Evolutionary conservation across 768 basidiomycete genomes (phyloP).

Genomic region (Tephrocybe sp.): DNA sequence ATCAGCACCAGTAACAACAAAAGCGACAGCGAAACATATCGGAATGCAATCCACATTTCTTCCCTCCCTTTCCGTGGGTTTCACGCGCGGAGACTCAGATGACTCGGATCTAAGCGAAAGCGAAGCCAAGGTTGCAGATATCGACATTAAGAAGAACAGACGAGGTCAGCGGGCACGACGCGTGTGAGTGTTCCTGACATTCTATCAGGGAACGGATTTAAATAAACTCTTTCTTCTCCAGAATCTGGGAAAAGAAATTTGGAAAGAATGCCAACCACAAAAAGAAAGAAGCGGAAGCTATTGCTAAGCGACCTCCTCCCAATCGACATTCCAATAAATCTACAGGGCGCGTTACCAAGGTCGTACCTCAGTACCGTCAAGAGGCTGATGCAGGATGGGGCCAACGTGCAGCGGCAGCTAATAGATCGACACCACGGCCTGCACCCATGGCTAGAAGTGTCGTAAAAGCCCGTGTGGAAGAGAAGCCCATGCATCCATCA

Average conservation of each 20-base stretch:
- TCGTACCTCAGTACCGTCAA: conserved; percentile 19
- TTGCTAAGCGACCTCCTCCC: neutral
- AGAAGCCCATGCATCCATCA: conserved; percentile 77
- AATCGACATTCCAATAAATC: neutral
- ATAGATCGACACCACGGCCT: neutral
- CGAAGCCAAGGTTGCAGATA: conserved; percentile 54
- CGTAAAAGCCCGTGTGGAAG: conserved; percentile 21
- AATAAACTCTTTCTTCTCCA: conserved; percentile 31
- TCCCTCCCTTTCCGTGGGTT: conserved; percentile 87
- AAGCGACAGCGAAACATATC: conserved; percentile 19
- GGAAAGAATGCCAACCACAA: conserved; percentile 91
- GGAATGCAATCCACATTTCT: conserved; percentile 66
- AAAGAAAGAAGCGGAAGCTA: conserved; percentile 51
- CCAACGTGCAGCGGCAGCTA: conserved; percentile 18
- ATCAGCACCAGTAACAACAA: conserved; percentile 26
- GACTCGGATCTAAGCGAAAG: conserved; percentile 76
- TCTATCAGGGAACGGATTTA: neutral
- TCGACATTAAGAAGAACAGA: conserved; percentile 73
- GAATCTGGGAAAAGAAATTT: conserved; percentile 98
- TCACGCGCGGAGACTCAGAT: conserved; percentile 74
- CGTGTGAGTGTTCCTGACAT: conserved; percentile 63
- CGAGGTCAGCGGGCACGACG: conserved; percentile 92
- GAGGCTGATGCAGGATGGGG: conserved; percentile 28
- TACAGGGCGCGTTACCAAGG: conserved; percentile 10
- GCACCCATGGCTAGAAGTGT: conserved; percentile 4